Conservation (phyloP, 495 filamentous ascomycete genomes). For the Tuber melanosporum region DNA sequence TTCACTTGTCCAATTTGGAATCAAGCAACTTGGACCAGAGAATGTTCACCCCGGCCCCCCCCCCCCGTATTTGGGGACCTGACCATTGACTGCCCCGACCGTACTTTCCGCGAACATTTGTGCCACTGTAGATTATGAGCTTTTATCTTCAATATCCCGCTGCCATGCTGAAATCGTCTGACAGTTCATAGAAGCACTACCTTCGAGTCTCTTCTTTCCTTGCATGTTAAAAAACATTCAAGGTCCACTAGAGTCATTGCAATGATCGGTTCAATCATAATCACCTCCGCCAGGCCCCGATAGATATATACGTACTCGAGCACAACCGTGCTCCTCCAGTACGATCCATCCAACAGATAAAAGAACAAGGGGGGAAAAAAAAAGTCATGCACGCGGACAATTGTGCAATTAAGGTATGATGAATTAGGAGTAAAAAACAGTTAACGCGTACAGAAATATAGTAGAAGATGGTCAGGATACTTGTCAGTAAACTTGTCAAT, state of each 20-base stretch:
- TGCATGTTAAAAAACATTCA: neutral
- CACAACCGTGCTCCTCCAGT: neutral
- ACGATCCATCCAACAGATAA: neutral
- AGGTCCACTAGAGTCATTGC: neutral
- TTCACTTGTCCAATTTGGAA: neutral
- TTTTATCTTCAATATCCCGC: neutral
- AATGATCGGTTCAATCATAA: slow-evolving; percentile 1
- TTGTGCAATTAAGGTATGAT: neutral
- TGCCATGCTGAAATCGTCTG: neutral
- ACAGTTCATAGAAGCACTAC: neutral
- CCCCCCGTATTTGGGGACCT: neutral
- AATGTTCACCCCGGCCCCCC: neutral
- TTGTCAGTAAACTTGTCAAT: slow-evolving; percentile 1
- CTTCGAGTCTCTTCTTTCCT: neutral
- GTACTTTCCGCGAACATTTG: neutral
- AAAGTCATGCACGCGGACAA: neutral
- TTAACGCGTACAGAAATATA: neutral
- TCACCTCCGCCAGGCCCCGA: neutral
- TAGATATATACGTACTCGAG: neutral
- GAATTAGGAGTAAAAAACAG: neutral
- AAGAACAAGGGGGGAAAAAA: no score
- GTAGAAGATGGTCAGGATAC: neutral
- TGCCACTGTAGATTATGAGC: neutral
- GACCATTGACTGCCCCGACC: neutral
- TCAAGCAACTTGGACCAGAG: neutral